A percentile compares a stretch with the other conserved stretches of the same genome.
Conservation (phyloP, 345 rosid species). For the Arabis alpina region DNA sequence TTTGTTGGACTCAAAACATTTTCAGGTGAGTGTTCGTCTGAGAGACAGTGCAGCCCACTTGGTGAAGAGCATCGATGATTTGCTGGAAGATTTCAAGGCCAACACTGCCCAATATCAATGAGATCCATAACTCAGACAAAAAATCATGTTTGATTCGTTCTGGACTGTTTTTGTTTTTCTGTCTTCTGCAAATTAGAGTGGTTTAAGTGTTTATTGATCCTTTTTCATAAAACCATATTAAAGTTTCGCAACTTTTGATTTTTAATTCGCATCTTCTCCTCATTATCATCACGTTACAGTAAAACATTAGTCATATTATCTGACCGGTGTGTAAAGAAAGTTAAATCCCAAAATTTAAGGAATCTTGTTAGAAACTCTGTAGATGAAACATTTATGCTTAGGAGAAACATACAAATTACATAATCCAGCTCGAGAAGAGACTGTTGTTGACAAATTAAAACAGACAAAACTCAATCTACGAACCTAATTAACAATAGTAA, state of each 20-base stretch:
- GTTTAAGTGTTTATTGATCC: constrained; percentile 3
- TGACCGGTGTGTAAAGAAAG: neutral
- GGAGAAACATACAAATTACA: neutral
- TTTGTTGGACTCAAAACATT: neutral
- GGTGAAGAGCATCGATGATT: constrained; percentile 58
- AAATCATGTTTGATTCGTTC: constrained; percentile 4
- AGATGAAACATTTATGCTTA: neutral
- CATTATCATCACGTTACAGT: too few relatives aligned
- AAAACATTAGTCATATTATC: neutral
- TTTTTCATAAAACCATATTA: constrained; percentile 6
- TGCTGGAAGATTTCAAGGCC: constrained; percentile 62
- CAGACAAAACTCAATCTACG: too few relatives aligned
- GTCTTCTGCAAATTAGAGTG: constrained; percentile 7
- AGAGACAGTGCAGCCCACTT: constrained; percentile 73
- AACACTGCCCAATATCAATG: constrained; percentile 63
- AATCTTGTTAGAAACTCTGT: neutral
- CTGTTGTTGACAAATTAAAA: too few relatives aligned
- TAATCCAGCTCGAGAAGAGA: too few relatives aligned
- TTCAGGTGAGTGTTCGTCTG: constrained; percentile 80
- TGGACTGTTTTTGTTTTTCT: neutral
- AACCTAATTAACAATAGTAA: too few relatives aligned
- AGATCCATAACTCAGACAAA: constrained; percentile 16
- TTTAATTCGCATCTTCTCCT: neutral
- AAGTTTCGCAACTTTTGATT: neutral
- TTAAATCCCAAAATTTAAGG: neutral